These are phyloP conservation scores for Sphaerostilbella broomeana DNA, from an alignment of 2,329 filamentous ascomycete species.

Conservation along the genomic window DNA sequence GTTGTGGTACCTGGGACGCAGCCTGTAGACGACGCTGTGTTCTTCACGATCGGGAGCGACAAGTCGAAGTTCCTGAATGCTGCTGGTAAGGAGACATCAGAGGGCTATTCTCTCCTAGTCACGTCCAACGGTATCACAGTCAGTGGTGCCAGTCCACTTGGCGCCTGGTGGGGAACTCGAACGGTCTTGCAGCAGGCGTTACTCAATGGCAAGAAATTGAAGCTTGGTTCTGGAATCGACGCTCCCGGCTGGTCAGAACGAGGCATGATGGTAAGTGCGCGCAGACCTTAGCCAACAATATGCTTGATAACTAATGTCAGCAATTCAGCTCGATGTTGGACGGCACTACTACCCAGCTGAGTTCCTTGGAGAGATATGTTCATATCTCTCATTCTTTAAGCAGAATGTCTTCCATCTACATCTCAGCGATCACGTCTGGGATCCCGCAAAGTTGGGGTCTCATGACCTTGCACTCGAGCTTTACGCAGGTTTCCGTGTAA, in stretches of 20 bases:
- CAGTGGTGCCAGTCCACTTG: slow-evolving; percentile 46
- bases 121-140: slow-evolving; percentile 37
- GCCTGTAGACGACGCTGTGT: slow-evolving; percentile 27
- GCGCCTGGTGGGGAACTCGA: slow-evolving; percentile 53
- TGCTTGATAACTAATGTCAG: neutral
- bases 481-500: slow-evolving; percentile 38
- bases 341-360: slow-evolving; percentile 19
- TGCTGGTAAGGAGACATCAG: slow-evolving; percentile 39
- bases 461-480: slow-evolving; percentile 40
- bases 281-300: neutral
- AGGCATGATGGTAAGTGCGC: slow-evolving; percentile 12
- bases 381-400: slow-evolving; percentile 42
- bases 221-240: slow-evolving; percentile 6
- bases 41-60: slow-evolving; percentile 38
- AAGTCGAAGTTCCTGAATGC: slow-evolving; percentile 35
- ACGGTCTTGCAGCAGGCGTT: slow-evolving; percentile 46
- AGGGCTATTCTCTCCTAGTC: slow-evolving; percentile 43
- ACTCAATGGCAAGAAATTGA: slow-evolving; percentile 23
- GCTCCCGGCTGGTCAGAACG: slow-evolving; percentile 13
- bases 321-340: slow-evolving; percentile 17
- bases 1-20: neutral
- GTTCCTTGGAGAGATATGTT: slow-evolving; percentile 39
- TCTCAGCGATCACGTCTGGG: slow-evolving; percentile 43
- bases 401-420: slow-evolving; percentile 44
- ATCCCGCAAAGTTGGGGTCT: slow-evolving; percentile 41